These are phyloP conservation scores for Cutaneotrichosporon cyanovorans DNA, from an alignment of 1,284 basidiomycete species.

Conservation along the genomic window DNA sequence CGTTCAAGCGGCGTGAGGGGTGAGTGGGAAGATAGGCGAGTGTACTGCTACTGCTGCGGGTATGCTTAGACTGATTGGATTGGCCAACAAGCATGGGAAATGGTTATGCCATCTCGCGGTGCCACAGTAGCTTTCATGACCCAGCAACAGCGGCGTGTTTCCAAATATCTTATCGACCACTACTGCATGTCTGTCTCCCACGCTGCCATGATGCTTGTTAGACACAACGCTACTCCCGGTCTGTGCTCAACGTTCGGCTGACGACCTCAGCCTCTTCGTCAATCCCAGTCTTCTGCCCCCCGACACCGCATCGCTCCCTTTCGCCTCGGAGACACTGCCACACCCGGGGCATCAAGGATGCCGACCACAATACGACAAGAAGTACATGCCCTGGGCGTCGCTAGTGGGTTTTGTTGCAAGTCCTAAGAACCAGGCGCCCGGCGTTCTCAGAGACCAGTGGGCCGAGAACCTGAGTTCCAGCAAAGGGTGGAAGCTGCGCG, in stretches of 20 bases:
- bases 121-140: no score
- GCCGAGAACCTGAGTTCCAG: background rate
- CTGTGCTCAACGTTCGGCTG: background rate
- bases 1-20: conserved; percentile 7
- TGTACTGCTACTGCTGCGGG: no score
- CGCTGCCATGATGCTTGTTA: no score
- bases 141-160: no score
- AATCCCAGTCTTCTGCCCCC: conserved; percentile 1
- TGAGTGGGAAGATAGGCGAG: background rate
- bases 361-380: background rate
- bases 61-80: no score
- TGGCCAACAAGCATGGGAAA: no score
- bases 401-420: background rate
- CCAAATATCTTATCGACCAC: no score
- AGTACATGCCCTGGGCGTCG: conserved; percentile 2
- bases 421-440: background rate
- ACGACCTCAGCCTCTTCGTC: conserved; percentile 1
- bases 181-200: no score
- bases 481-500: conserved; percentile 1
- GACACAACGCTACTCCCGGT: no score
- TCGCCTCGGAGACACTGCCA: background rate
- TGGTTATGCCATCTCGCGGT: no score
- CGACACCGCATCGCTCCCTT: background rate
- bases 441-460: background rate
- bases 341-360: conserved; percentile 1